phyloP scores from a whole-genome alignment of 2,329 filamentous ascomycete species.

The Arachnopeziza araneosa region DNA sequence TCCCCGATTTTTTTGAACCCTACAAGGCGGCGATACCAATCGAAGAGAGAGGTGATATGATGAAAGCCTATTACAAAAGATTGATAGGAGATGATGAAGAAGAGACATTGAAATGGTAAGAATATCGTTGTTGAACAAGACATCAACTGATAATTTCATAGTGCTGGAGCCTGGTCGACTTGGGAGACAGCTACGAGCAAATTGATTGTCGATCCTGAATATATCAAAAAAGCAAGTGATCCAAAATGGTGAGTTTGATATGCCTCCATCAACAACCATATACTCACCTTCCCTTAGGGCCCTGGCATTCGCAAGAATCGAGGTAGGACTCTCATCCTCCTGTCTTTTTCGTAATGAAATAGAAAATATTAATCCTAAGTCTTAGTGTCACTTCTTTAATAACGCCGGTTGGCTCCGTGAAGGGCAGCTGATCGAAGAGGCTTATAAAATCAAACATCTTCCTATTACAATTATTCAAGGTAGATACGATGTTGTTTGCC shows the following conservation, averaged over 20 bases:
- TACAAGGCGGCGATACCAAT: conserved; percentile 33
- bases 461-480: conserved; percentile 38
- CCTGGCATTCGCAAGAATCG: conserved; percentile 36
- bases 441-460: conserved; percentile 27
- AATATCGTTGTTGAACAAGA: not conserved
- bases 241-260: conserved; percentile 21
- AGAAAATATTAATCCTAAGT: too few relatives aligned
- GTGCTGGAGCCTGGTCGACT: conserved; percentile 25
- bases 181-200: conserved; percentile 28
- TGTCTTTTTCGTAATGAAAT: too few relatives aligned
- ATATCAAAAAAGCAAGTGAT: conserved; percentile 24
- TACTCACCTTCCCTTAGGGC: conserved; percentile 11
- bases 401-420: conserved; percentile 38
- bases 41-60: conserved; percentile 33
- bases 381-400: conserved; percentile 35
- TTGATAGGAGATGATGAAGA: conserved; percentile 30
- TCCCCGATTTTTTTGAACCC: conserved; percentile 36
- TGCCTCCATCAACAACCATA: not conserved
- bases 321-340: conserved; percentile 12
- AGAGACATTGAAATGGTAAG: conserved; percentile 27
- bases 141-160: conserved; percentile 4
- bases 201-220: conserved; percentile 24
- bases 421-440: conserved; percentile 32
- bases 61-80: conserved; percentile 36
- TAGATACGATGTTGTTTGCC: conserved; percentile 41